Percentiles rank a stretch among this genome's conserved stretches.
Conservation (phyloP, 2,329 filamentous ascomycete species). For the Arthrobotrys pseudoclavata region DNA sequence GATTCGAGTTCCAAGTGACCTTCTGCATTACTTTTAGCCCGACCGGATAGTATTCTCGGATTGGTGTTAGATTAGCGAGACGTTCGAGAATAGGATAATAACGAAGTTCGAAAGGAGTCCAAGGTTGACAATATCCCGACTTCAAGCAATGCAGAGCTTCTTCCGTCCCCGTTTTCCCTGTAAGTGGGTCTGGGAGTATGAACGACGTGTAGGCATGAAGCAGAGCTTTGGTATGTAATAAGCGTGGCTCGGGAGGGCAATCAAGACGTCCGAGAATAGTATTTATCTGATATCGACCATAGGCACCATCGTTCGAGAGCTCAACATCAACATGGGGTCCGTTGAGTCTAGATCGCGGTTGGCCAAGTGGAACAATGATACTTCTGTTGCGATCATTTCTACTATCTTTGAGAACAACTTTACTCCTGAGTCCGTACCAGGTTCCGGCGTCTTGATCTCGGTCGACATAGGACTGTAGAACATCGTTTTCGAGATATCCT, state of each 20-base stretch:
- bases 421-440: slow-evolving; percentile 73
- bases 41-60: slow-evolving; percentile 68
- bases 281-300: slow-evolving; percentile 72
- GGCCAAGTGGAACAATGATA: slow-evolving; percentile 71
- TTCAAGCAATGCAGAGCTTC: slow-evolving; percentile 71
- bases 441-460: slow-evolving; percentile 73
- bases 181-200: slow-evolving; percentile 72
- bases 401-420: slow-evolving; percentile 71
- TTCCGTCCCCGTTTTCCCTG: slow-evolving; percentile 73
- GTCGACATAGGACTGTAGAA: slow-evolving; percentile 72
- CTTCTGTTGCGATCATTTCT: slow-evolving; percentile 68
- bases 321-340: slow-evolving; percentile 68
- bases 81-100: slow-evolving; percentile 58
- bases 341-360: slow-evolving; percentile 62
- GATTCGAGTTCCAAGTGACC: slow-evolving; percentile 66
- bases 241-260: slow-evolving; percentile 71
- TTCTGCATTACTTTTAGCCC: slow-evolving; percentile 69
- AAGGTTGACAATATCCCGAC: slow-evolving; percentile 71
- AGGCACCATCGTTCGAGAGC: slow-evolving; percentile 66
- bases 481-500: slow-evolving; percentile 68
- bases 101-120: slow-evolving; percentile 65
- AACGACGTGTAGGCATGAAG: slow-evolving; percentile 75
- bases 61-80: slow-evolving; percentile 66
- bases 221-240: slow-evolving; percentile 72
- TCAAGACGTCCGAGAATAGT: slow-evolving; percentile 71